These are phyloP conservation scores for Byssochlamys sp. DNA, from an alignment of 2,329 filamentous ascomycete species.

Conservation along the genomic window DNA sequence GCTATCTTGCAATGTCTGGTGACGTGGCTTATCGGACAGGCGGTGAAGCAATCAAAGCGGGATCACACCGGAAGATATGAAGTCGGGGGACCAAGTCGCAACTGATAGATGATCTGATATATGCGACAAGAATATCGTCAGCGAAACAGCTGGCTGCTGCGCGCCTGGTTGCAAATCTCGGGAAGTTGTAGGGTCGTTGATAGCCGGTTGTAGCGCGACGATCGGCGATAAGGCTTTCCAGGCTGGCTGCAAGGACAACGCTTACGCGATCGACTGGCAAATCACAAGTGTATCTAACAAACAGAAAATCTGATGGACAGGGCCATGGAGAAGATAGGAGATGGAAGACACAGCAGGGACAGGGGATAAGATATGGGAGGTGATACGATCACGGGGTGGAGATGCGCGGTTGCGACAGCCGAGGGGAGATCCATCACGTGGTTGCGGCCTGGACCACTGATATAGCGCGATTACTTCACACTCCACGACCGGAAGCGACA, in stretches of 20 bases:
- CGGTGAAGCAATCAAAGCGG: not conserved
- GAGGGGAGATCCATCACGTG: slow-evolving; percentile 28
- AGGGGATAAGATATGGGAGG: slow-evolving; percentile 6
- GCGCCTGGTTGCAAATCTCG: not conserved
- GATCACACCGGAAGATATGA: not conserved
- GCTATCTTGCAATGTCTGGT: not conserved
- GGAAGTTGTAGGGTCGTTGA: not conserved
- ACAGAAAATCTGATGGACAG: slow-evolving; percentile 11
- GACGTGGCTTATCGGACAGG: not conserved
- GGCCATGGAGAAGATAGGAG: slow-evolving; percentile 11
- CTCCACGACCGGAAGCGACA: not conserved
- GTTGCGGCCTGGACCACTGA: slow-evolving; percentile 27
- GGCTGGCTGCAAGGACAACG: slow-evolving; percentile 38
- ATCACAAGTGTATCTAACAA: slow-evolving; percentile 39
- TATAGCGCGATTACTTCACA: slow-evolving; percentile 30
- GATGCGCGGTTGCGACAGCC: slow-evolving; percentile 17
- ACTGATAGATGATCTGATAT: not conserved
- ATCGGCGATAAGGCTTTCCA: slow-evolving; percentile 36
- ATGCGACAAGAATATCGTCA: not conserved
- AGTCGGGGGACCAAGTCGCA: not conserved
- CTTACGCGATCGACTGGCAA: slow-evolving; percentile 32
- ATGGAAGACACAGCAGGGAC: slow-evolving; percentile 2
- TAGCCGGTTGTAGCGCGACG: slow-evolving; percentile 27
- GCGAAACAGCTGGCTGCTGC: not conserved
- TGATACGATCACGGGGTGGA: slow-evolving; percentile 7